Evolutionary conservation across 345 rosid genomes (phyloP), one percentile per base, ranked within the genome.

Genomic region (Eucalyptus guilfoylei): DNA sequence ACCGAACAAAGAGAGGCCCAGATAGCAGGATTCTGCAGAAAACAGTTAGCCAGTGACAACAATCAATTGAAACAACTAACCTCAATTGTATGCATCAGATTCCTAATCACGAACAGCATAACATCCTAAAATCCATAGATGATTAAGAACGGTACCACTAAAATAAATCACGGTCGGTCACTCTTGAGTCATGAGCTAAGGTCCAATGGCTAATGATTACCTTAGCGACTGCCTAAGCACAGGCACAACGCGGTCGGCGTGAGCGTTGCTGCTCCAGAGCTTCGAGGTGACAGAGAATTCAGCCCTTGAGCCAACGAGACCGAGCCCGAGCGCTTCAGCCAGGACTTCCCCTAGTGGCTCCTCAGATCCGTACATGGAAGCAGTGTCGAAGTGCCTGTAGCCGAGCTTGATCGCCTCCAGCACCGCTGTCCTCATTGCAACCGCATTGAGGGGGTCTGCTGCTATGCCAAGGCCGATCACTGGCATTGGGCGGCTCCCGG

Each of bases 231-330:
- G 92, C n/a, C 87, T 88, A 80, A 95, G 90, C 10, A 94, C 94
- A 32, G 93, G 94, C 69, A 93, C 88, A 45, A 93, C 91, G 24
- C 85, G 94, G 16, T 93, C 92, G 1, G 62, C 88, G 50, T 95
- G 95, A 58, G 94, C 92, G 69, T 94, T 90, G 17, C 91, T 88
- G 91, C 94, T 94, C 94, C 95, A 92, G 6, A 95, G 92, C 93
- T 95, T 94, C 47, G 93, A 91, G 60, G 93, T 94, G 90, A 95
- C 69, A 72, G 91, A 94, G 50, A 95, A 92, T 40, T 95, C 96
- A 11, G 92, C 94, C 64, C 95, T 80, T 14, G 92, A 91, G 47
- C 90, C 87, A 72, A 94, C 88, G 1, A 95, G 14, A n/a, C 93
- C 89, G 17, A 87, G 92, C 86, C 91, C 13, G 4, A 91, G 49